A percentile compares a stretch with the other conserved stretches of the same genome.
Evolutionary conservation across 2,329 filamentous ascomycete species (phyloP).

Genomic region (Epichloe brachyelytri): DNA sequence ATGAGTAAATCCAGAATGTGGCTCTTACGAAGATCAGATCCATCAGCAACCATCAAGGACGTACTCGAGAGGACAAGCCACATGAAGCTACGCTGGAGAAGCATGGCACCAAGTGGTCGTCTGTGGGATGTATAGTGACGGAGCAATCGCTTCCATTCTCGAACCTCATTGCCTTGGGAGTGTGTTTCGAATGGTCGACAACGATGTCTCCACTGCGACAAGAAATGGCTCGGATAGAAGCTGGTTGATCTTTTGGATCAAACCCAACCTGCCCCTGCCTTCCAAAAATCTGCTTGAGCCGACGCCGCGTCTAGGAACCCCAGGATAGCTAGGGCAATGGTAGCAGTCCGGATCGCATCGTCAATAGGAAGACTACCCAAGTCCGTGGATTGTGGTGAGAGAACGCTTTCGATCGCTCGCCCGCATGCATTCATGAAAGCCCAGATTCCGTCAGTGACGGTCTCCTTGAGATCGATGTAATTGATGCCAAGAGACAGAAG

Average conservation of each 20-base stretch:
- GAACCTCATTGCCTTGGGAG: conserved; percentile 49
- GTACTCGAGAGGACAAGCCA: conserved; percentile 68
- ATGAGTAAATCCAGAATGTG: conserved; percentile 66
- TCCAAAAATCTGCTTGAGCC: conserved; percentile 71
- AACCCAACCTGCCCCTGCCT: conserved; percentile 55
- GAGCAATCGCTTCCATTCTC: conserved; percentile 79
- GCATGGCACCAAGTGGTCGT: conserved; percentile 78
- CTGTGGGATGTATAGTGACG: conserved; percentile 71
- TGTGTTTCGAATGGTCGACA: conserved; percentile 82
- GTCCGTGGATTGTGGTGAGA: conserved; percentile 39
- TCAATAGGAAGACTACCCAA: conserved; percentile 48
- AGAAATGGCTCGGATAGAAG: conserved; percentile 77
- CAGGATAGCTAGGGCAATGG: conserved; percentile 71
- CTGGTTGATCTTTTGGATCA: conserved; percentile 58
- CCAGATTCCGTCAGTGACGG: conserved; percentile 53
- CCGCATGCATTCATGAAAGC: conserved; percentile 62
- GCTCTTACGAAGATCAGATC: conserved; percentile 42
- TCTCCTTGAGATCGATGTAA: conserved; percentile 54
- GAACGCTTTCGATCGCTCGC: conserved; percentile 42
- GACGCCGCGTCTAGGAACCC: conserved; percentile 81
- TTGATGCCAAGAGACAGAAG: conserved; percentile 68
- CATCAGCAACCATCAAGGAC: conserved; percentile 56
- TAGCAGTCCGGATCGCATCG: conserved; percentile 56
- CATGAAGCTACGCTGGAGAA: conserved; percentile 82
- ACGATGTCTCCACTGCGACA: conserved; percentile 73